phyloP scores from a whole-genome alignment of 2,329 filamentous ascomycete species.

The Penicillium sp. region DNA sequence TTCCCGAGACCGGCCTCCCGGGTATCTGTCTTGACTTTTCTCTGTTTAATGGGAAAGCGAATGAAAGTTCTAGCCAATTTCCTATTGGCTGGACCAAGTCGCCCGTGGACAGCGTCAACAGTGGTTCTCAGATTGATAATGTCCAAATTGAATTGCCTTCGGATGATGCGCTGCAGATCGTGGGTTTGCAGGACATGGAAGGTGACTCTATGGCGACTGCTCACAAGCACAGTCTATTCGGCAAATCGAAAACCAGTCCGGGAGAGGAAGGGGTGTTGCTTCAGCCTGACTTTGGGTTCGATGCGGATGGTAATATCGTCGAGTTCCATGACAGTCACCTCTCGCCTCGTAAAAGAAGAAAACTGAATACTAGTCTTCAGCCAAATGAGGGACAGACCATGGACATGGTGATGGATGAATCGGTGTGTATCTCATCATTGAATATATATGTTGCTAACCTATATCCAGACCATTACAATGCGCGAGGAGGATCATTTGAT shows the following conservation, averaged over 20 bases:
- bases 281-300: slow-evolving; percentile 56
- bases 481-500: not conserved
- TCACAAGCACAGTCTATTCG: slow-evolving; percentile 29
- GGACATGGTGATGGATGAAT: too few species aligned
- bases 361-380: not conserved
- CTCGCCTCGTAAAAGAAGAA: slow-evolving; percentile 14
- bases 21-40: slow-evolving; percentile 52
- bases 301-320: slow-evolving; percentile 55
- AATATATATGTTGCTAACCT: too few species aligned
- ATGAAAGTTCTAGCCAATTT: slow-evolving; percentile 29
- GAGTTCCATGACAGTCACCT: slow-evolving; percentile 35
- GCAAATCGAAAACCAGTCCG: slow-evolving; percentile 25
- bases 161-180: slow-evolving; percentile 41
- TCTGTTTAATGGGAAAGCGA: slow-evolving; percentile 37
- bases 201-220: slow-evolving; percentile 39
- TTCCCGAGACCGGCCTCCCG: slow-evolving; percentile 59
- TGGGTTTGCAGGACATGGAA: slow-evolving; percentile 22
- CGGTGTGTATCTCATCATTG: too few species aligned
- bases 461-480: too few species aligned
- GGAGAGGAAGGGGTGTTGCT: slow-evolving; percentile 45
- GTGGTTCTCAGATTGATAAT: slow-evolving; percentile 20
- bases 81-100: slow-evolving; percentile 34
- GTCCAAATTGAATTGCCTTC: slow-evolving; percentile 47
- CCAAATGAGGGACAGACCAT: too few species aligned
- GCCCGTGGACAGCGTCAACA: slow-evolving; percentile 28